These are phyloP conservation scores for Penicillium simplicissimum DNA, from an alignment of 495 filamentous ascomycete species.

Conservation along the genomic window DNA sequence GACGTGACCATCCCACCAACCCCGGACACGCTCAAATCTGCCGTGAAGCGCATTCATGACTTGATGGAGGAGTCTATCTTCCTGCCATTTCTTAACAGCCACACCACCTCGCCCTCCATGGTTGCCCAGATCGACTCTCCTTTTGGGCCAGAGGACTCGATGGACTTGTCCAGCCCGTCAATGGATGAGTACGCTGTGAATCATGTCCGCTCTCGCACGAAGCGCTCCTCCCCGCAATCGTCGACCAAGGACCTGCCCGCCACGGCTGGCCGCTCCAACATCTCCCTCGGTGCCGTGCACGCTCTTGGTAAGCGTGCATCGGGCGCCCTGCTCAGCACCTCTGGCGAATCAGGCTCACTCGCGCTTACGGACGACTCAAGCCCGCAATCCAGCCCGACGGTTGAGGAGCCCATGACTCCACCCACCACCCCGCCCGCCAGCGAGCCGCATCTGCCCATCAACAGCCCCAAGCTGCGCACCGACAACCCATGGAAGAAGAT, in stretches of 20 bases:
- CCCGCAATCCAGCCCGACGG: constrained; percentile 44
- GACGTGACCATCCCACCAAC: constrained; percentile 65
- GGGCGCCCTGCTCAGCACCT: constrained; percentile 37
- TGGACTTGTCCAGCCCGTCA: constrained; percentile 34
- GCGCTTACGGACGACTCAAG: constrained; percentile 52
- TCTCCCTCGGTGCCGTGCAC: constrained; percentile 37
- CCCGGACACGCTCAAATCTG: constrained; percentile 79
- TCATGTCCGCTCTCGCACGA: constrained; percentile 35
- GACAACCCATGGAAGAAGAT: constrained; percentile 82
- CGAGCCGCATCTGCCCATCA: constrained; percentile 51
- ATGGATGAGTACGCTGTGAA: constrained; percentile 38
- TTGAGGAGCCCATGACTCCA: constrained; percentile 79
- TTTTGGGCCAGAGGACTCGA: constrained; percentile 33
- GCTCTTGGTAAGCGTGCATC: constrained; percentile 40
- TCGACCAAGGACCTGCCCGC: constrained; percentile 43
- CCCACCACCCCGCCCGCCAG: constrained; percentile 79
- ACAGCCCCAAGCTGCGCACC: constrained; percentile 54
- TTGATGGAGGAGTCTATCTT: constrained; percentile 94
- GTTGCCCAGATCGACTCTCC: constrained; percentile 32
- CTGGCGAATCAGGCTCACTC: constrained; percentile 40
- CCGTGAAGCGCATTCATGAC: constrained; percentile 88
- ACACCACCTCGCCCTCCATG: constrained; percentile 36
- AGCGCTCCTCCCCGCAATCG: constrained; percentile 46
- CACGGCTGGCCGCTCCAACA: constrained; percentile 31
- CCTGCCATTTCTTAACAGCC: constrained; percentile 47